These are phyloP conservation scores for Panicum virgatum DNA, from an alignment of 202 grass and related monocot species.

Conservation along the genomic window DNA sequence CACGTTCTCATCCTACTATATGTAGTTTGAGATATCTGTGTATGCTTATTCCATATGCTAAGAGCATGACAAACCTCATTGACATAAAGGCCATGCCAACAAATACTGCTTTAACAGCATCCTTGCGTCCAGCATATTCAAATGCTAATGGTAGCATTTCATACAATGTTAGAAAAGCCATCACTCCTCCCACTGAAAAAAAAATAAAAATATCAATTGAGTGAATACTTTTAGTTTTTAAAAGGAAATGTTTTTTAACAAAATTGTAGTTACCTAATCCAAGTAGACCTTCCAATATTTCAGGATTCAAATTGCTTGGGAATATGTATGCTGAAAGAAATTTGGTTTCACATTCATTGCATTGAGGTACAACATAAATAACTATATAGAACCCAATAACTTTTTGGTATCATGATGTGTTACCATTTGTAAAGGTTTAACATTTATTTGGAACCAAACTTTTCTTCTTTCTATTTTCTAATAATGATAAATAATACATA, in stretches of 20 bases:
- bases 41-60: slow-evolving; percentile 1
- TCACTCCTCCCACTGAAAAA: slow-evolving; percentile 81
- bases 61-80: slow-evolving; percentile 62
- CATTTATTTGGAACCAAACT: neutral
- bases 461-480: neutral
- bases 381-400: neutral
- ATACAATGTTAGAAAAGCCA: slow-evolving; percentile 91
- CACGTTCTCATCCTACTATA: neutral
- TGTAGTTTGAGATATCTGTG: neutral
- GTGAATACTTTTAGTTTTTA: slow-evolving; percentile 1
- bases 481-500: slow-evolving; percentile 2
- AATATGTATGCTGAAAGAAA: slow-evolving; percentile 79
- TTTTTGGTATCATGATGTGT: neutral
- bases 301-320: slow-evolving; percentile 83
- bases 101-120: slow-evolving; percentile 94
- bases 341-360: neutral
- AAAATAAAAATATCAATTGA: slow-evolving; percentile 21
- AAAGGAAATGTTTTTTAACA: neutral
- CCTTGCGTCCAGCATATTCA: slow-evolving; percentile 92
- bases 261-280: slow-evolving; percentile 72
- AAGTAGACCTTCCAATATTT: slow-evolving; percentile 98
- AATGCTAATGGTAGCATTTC: slow-evolving; percentile 92
- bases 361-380: slow-evolving; percentile 22
- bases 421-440: neutral
- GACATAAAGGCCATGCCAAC: slow-evolving; percentile 99